Base-by-base conservation (phyloP, 2,329 filamentous ascomycete species). In the Fusarium sp. region DNA sequence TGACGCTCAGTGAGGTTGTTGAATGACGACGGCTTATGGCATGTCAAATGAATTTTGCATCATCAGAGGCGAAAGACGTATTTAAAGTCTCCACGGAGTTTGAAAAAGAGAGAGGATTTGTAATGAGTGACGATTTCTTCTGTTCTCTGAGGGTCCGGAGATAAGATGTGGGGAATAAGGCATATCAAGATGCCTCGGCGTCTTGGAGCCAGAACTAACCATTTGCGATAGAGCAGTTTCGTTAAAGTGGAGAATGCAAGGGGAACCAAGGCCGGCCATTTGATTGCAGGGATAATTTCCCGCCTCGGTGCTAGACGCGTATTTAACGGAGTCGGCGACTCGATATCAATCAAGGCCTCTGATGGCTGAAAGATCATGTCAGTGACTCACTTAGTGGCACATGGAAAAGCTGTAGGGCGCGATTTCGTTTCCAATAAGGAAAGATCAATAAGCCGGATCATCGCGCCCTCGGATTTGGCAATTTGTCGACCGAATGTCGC, bases 61-160 rank as follows among this genome's bases (percentile, higher is more conserved):
- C 33, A 17, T 8, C 9, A 31, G 9, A 34, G 34, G 57, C 33
- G 8, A n/a, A 42, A 33, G 45, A 60, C 40, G 52, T 65, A 43
- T 59, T 63, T 65, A 58, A 44, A 52, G 62, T 40, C n/a, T 65
- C 60, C 60, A 59, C 52, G 60, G 49, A 28, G n/a, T 31, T 28
- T 31, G 28, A 31, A 46, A 39, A 33, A 45, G 18, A 24, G 22
- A 43, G 7, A 15, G 20, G 62, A 65, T 65, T 65, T 65, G 44
- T 34, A 43, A 24, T 48, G n/a, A 24, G 5, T 40, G 40, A 43
- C 20, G 20, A 43, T 49, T 53, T 45, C 40, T 18, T 63, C 40
- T 18, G 49, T 36, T 18, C 8, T 11, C 2, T 45, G 17, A 38
- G 51, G 51, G 40, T 57, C 36, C 59, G 59, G 61, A 51, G 62